Percentiles rank a stretch among this genome's conserved stretches.
Conservation (phyloP, 352 stramenopile genomes). For the Stramenopiles sp. region DNA sequence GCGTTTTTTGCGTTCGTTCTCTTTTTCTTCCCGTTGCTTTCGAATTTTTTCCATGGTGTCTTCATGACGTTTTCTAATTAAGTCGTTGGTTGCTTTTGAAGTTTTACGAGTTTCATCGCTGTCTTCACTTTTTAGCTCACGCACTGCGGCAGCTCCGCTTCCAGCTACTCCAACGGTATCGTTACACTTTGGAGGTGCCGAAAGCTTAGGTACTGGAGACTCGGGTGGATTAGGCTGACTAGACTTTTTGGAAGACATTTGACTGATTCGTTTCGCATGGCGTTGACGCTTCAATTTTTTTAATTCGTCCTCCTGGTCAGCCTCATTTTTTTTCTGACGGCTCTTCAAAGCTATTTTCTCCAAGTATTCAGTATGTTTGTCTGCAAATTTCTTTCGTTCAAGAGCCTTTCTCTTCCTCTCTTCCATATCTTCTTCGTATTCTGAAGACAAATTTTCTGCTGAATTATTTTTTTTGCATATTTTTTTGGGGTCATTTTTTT, state of each 20-base stretch:
- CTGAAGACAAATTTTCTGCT: constrained; percentile 18
- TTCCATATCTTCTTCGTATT: neutral
- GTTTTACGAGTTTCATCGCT: constrained; percentile 23
- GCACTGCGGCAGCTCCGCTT: constrained; percentile 24
- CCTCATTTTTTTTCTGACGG: constrained; percentile 41
- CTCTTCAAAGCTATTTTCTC: constrained; percentile 37
- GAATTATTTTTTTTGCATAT: constrained; percentile 16
- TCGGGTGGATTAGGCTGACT: constrained; percentile 39
- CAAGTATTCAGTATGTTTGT: constrained; percentile 47
- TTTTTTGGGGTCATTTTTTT: neutral
- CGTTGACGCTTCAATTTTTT: constrained; percentile 36
- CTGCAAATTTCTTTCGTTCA: constrained; percentile 26
- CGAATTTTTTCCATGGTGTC: constrained; percentile 43
- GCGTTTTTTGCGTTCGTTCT: constrained; percentile 29
- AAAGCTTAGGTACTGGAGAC: constrained; percentile 34
- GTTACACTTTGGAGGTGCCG: constrained; percentile 27
- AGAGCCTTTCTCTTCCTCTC: neutral
- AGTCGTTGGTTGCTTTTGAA: neutral
- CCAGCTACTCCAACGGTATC: constrained; percentile 23
- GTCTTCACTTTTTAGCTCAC: constrained; percentile 31
- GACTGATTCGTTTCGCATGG: too few relatives aligned
- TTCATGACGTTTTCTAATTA: constrained; percentile 44
- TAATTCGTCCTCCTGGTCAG: constrained; percentile 36
- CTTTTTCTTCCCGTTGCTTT: too few relatives aligned
- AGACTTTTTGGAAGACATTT: too few relatives aligned